phyloP scores from a whole-genome alignment of 345 rosid species.

The Boechera retrofracta region DNA sequence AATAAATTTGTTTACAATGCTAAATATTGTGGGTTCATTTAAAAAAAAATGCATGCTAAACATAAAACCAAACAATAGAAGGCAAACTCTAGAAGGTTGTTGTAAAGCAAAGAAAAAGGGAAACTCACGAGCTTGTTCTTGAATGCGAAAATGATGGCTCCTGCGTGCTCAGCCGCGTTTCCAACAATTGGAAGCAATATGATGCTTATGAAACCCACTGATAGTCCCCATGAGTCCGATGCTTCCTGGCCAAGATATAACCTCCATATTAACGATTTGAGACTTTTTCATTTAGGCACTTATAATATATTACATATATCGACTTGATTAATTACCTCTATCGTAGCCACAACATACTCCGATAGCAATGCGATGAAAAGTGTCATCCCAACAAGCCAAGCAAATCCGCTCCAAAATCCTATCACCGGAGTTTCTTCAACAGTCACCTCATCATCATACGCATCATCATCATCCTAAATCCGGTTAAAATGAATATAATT shows the following conservation, averaged over 20 bases:
- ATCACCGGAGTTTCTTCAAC: conserved; percentile 66
- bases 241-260: conserved; percentile 55
- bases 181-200: conserved; percentile 92
- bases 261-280: neutral
- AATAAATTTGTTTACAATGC: neutral
- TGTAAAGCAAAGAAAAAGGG: neutral
- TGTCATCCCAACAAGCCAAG: conserved; percentile 90
- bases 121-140: conserved; percentile 81
- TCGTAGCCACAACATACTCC: conserved; percentile 79
- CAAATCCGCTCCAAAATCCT: conserved; percentile 83
- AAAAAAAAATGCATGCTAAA: neutral
- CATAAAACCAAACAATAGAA: neutral
- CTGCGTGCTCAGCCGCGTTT: conserved; percentile 96
- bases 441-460: conserved; percentile 51
- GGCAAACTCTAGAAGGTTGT: neutral
- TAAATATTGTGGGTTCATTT: neutral
- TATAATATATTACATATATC: neutral
- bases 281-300: neutral
- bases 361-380: conserved; percentile 71
- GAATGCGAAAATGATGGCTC: conserved; percentile 91
- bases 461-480: conserved; percentile 44
- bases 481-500: neutral
- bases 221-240: conserved; percentile 86
- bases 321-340: conserved; percentile 58
- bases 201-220: conserved; percentile 87